Conservation (phyloP, 352 stramenopile species). For the Peronospora farinosa region DNA sequence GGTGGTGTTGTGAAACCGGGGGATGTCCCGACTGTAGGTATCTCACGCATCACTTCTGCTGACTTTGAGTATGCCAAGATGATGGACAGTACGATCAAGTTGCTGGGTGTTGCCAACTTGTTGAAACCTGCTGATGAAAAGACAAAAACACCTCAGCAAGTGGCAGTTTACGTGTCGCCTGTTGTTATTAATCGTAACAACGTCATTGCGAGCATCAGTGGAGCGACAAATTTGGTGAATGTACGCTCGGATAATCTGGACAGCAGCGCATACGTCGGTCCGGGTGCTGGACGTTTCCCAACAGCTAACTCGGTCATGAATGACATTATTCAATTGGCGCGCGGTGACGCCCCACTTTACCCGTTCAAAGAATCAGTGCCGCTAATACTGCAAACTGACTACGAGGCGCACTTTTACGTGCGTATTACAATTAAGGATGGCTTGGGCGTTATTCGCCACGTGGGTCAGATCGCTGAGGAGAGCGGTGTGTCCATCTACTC, state of each 20-base stretch:
- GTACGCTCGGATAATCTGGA: conserved; percentile 87
- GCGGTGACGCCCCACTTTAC: conserved; percentile 83
- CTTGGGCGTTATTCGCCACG: conserved; percentile 91
- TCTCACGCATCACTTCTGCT: conserved; percentile 85
- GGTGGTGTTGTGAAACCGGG: conserved; percentile 82
- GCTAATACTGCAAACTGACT: conserved; percentile 86
- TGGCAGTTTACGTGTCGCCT: conserved; percentile 92
- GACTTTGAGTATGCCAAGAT: conserved; percentile 96
- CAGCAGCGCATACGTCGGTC: conserved; percentile 87
- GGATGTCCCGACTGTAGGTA: conserved; percentile 90
- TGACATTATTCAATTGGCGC: conserved; percentile 90
- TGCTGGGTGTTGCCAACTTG: conserved; percentile 85
- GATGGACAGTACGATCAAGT: conserved; percentile 94
- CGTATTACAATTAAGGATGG: conserved; percentile 91
- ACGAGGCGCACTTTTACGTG: conserved; percentile 91
- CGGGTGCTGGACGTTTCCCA: conserved; percentile 91
- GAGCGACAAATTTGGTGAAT: conserved; percentile 90
- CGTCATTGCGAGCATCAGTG: conserved; percentile 84
- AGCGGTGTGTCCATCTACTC: conserved; percentile 95
- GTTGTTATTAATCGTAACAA: conserved; percentile 87
- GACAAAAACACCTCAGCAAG: conserved; percentile 56
- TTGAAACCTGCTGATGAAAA: conserved; percentile 71
- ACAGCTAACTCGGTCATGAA: conserved; percentile 95
- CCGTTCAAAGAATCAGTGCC: conserved; percentile 58
- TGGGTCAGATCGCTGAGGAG: conserved; percentile 92